Base-by-base conservation (phyloP, 768 basidiomycete species). In the Russula abietina region DNA sequence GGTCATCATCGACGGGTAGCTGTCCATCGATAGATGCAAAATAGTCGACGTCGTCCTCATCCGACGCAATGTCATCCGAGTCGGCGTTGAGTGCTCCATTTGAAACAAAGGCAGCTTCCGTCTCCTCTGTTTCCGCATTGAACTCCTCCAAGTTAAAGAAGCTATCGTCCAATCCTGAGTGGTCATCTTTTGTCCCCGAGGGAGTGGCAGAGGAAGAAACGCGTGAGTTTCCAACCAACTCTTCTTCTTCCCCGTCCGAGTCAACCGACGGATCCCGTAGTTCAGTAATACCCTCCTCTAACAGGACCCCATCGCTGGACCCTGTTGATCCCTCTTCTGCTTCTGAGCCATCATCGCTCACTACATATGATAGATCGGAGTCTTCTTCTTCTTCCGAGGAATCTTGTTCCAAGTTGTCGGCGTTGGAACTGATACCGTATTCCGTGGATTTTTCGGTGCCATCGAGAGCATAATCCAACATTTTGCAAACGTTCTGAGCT, bases 121-220 rank as follows among this genome's bases (percentile, higher is more conserved):
- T 82, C 67, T 82, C 83, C 71, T 91, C 90, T 2, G 88, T 87
- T 71, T 93, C 85, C 2, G 85, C 80, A 69, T 98, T 97, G 78
- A 99, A 99, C 22, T 84, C 79, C 32, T 84, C 83, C 52, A 99
- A 80, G 65, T 88, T 81, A 75, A 98, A 98, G 77, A 98, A 98
- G 16, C 80, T 84, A 71, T 98, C 96, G 73, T 98, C 88, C 32
- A 98, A 81, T 48, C 80, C 80, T 6, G 80, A 74, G 60, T 79
- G 76, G 4, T 70, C 70, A 9, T 67, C 67, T 22, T 64, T 66
- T 51, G 65, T 69, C 49, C 60, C 65, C 61, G 71, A 70, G 60
- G 12, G 54, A 26, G 55, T 59, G 26, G 48, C 32, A 57, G 61
- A 46, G 24, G 45, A 46, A 16, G 51, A 36, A 26, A 24, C 17